Evolutionary conservation across 345 rosid species (phyloP), one percentile per base, ranked within the genome.

Genomic region (Erucastrum elatum): DNA sequence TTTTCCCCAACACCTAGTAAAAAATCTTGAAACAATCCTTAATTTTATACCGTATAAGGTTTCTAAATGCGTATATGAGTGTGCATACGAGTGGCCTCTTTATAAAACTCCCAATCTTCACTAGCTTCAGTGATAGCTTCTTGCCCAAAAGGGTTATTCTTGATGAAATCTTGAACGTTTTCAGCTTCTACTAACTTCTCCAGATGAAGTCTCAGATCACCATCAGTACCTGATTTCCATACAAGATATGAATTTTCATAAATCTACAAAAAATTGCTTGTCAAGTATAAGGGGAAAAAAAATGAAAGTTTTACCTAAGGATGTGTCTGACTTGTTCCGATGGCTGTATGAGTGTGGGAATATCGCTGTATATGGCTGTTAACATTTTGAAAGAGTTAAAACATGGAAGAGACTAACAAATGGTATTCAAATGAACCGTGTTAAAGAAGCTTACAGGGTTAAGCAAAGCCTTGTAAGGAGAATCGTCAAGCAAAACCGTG

Each of bases 401-500:
- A 21, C 53, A 44, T 26, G 13, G 5, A 39, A 5, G 8, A 64
- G 35, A 0, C 9, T 0, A 61, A 5, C 31, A 0, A 51, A 61
- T 7, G 8, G 65, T 27, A 30, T 8, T 9, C 3, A 73, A 72
- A 33, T 56, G 66, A 74, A 2, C 8, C 34, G 33, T 53, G 16
- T 7, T 25, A 16, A 30, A 8, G 68, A 8, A 81, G 84, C 95
- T 88, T 83, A 92, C 98, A 5, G 98, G 98, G 80, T 95, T 95
- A 79, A 93, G 94, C 88, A 95, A 86, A 8, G 97, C 90, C 79
- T 95, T 95, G 83, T 95, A 87, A 15, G 98, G 99, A 80, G 97
- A 91, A 82, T 95, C 99, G 56, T 93, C 98, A 33, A 93, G 65
- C 82, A 93, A 76, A 77, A 95, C 71, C 0, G 99, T 95, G 76